Evolutionary conservation across 1,284 basidiomycete species (phyloP), one percentile per base, ranked within the genome.

Genomic region (Pholiota adiposa): DNA sequence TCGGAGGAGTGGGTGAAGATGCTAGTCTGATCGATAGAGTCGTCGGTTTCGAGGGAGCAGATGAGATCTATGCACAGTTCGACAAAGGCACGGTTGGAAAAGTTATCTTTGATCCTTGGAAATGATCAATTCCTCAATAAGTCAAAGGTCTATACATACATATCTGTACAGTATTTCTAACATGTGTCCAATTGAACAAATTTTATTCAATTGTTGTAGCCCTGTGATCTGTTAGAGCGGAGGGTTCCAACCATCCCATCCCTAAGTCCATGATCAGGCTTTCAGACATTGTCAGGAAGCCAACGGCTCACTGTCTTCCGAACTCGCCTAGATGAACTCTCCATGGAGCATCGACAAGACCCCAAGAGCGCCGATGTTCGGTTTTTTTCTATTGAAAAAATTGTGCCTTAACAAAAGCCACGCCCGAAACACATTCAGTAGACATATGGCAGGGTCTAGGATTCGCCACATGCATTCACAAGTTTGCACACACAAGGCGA

Each of bases 71-170:
- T 70, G 76, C 79, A 34, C 77, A 82, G 40, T 93, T 92, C 63
- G 86, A 92, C 63, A 85, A 87, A 70, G 86, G 86, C 16, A 76
- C 81, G 67, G 82, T 87, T 41, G 90, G 90, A 0, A 92, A 93
- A 72, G 82, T 89, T 7, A 75, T 92, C 27, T 91, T 93, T 67
- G 83, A 89, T 72, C 88, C 87, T 18, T 90, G 87, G 87, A 73
- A 72, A 60, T 78, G 67, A 70, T 12, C 4, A n/a, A 21, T 29
- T 23, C 36, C 14, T 38, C 36, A n/a, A 38, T 11, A 12, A 38
- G 14, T 38, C 36, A 14, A 4, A 38, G 14, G 7, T 9, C n/a
- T n/a, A n/a, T n/a, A n/a, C n/a, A n/a, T n/a, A n/a, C n/a, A n/a
- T n/a, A n/a, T n/a, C n/a, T n/a, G n/a, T n/a, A n/a, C n/a, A n/a